These are phyloP conservation scores for Sarocladium kiliense DNA, from an alignment of 2,329 filamentous ascomycete genomes.

Conservation along the genomic window DNA sequence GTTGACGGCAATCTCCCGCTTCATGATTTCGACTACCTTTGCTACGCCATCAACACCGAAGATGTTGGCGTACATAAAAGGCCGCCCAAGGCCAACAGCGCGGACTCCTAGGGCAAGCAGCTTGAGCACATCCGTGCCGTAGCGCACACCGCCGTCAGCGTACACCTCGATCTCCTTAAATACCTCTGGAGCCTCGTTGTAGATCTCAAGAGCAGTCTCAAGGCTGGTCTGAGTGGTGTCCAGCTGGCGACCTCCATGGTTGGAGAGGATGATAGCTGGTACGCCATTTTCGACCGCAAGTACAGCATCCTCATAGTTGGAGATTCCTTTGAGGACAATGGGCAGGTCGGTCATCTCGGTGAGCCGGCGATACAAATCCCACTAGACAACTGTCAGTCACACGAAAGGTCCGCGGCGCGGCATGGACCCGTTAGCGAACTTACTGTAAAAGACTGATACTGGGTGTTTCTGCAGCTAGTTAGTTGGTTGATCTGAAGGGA, in stretches of 20 bases:
- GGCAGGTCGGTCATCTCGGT: slow-evolving; percentile 35
- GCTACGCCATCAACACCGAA: slow-evolving; percentile 39
- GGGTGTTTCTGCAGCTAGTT: not conserved
- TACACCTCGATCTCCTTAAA: slow-evolving; percentile 33
- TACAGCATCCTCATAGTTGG: slow-evolving; percentile 58
- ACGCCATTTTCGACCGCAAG: slow-evolving; percentile 26
- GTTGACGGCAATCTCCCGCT: slow-evolving; percentile 35
- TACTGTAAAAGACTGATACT: slow-evolving; percentile 4
- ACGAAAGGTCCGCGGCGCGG: not conserved
- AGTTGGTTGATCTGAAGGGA: not conserved
- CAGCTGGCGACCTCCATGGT: slow-evolving; percentile 38
- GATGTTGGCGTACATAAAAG: slow-evolving; percentile 40
- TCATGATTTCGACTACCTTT: slow-evolving; percentile 32
- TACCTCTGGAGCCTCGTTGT: slow-evolving; percentile 29
- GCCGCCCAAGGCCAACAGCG: slow-evolving; percentile 47
- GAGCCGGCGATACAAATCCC: slow-evolving; percentile 2
- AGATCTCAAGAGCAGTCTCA: slow-evolving; percentile 33
- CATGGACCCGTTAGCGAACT: not conserved
- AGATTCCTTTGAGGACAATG: slow-evolving; percentile 66
- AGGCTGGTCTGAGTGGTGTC: slow-evolving; percentile 32
- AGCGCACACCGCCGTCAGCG: slow-evolving; percentile 38
- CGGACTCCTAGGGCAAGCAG: slow-evolving; percentile 57
- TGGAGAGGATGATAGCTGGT: slow-evolving; percentile 33
- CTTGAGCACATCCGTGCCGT: slow-evolving; percentile 37
- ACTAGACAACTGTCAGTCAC: slow-evolving; percentile 6